A percentile compares a stretch with the other conserved stretches of the same genome.
phyloP scores from a whole-genome alignment of 495 filamentous ascomycete species.

The Podospora pseudoanserina region DNA sequence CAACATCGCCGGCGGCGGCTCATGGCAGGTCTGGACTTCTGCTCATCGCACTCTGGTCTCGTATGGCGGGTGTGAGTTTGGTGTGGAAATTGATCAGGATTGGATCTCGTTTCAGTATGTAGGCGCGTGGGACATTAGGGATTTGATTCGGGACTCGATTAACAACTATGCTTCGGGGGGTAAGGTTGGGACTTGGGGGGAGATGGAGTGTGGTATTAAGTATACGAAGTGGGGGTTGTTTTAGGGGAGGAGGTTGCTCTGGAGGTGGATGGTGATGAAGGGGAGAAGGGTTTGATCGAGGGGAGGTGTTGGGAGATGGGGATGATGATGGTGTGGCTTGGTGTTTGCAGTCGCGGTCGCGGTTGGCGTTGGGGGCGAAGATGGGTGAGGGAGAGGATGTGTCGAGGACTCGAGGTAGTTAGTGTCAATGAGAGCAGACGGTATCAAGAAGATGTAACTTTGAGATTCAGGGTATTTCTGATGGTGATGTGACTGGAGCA shows the following conservation, averaged over 20 bases:
- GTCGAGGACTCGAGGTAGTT: no score
- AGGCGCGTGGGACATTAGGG: not conserved
- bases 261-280: not conserved
- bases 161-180: not conserved
- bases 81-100: not conserved
- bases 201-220: not conserved
- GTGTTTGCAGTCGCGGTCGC: not conserved
- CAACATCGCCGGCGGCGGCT: not conserved
- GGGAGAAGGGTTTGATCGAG: not conserved
- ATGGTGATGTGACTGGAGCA: no score
- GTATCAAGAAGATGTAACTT: no score
- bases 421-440: no score
- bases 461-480: no score
- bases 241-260: not conserved
- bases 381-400: not conserved
- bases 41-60: not conserved
- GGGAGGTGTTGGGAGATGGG: not conserved
- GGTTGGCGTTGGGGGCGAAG: not conserved
- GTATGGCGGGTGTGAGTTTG: not conserved
- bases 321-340: not conserved
- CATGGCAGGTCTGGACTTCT: not conserved
- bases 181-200: not conserved
- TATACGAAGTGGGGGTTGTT: not conserved
- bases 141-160: not conserved
- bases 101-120: not conserved